These are phyloP conservation scores for Annulohypoxylon maeteangense DNA, from an alignment of 495 filamentous ascomycete species.

Conservation along the genomic window DNA sequence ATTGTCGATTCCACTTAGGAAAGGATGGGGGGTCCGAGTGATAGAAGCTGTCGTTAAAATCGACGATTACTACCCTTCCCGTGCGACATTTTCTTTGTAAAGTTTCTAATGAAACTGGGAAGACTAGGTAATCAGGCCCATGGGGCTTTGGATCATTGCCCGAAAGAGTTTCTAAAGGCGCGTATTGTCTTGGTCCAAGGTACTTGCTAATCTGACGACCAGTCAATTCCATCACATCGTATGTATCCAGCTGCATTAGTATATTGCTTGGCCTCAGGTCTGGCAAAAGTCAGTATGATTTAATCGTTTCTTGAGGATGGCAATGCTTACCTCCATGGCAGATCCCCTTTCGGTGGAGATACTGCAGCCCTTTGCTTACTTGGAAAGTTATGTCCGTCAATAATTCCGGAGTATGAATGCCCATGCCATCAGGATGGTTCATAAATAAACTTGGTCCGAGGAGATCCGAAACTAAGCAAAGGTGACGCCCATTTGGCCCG, in stretches of 20 bases:
- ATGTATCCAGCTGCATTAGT: conserved; percentile 16
- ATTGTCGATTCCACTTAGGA: conserved; percentile 27
- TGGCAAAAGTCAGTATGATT: neutral
- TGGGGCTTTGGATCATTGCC: conserved; percentile 10
- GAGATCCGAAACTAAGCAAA: conserved; percentile 47
- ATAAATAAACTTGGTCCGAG: conserved; percentile 20
- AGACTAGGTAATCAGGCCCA: neutral
- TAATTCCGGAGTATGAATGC: conserved; percentile 7
- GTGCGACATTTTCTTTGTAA: conserved; percentile 20
- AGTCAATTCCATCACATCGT: conserved; percentile 11
- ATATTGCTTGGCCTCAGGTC: conserved; percentile 28
- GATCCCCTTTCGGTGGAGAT: conserved; percentile 27
- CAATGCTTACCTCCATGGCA: conserved; percentile 24
- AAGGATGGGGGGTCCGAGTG: neutral
- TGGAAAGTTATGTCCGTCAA: conserved; percentile 19
- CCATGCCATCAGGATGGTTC: conserved; percentile 7
- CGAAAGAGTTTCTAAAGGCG: neutral
- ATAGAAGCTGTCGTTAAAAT: conserved; percentile 41
- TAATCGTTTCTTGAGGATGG: neutral
- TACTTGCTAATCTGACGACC: neutral
- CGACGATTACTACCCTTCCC: conserved; percentile 37
- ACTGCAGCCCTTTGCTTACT: conserved; percentile 26
- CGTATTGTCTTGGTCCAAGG: conserved; percentile 18
- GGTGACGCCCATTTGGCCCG: conserved; percentile 53
- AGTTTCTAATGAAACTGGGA: conserved; percentile 11